Conservation (phyloP, 768 basidiomycete genomes). For the Tricholoma terreum region DNA sequence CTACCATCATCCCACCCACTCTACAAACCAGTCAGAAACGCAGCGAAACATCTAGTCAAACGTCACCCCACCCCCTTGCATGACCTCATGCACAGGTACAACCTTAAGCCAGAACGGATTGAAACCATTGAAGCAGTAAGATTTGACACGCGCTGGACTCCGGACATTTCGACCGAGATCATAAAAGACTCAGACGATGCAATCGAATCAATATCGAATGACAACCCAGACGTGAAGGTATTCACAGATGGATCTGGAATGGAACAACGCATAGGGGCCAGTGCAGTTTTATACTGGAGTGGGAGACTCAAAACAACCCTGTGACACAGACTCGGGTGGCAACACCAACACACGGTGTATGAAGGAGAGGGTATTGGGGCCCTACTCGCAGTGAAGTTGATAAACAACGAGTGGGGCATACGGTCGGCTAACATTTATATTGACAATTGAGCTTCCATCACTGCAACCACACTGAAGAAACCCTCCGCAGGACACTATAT, state of each 20-base stretch:
- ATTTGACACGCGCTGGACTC: neutral
- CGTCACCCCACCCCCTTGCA: no score
- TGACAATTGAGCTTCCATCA: no score
- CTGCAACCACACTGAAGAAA: no score
- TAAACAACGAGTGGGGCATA: no score
- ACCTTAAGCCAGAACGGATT: constrained; percentile 4
- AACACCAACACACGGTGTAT: no score
- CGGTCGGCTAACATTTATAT: no score
- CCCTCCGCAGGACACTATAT: neutral
- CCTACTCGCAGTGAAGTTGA: no score
- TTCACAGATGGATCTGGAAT: neutral
- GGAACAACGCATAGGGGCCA: neutral
- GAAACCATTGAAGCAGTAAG: constrained; percentile 8
- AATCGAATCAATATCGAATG: neutral
- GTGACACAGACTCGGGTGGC: neutral
- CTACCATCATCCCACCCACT: neutral
- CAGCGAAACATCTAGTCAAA: constrained; percentile 1
- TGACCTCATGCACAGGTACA: no score
- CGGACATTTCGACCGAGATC: neutral
- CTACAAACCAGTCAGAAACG: constrained; percentile 2
- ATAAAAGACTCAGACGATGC: neutral
- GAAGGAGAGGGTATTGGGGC: no score
- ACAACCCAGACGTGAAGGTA: no score
- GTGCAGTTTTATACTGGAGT: no score
- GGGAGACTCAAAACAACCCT: neutral